A percentile compares a stretch with the other conserved stretches of the same genome.
Conservation (phyloP, 1,139 yeast genomes). For the Candida gigantensis region DNA sequence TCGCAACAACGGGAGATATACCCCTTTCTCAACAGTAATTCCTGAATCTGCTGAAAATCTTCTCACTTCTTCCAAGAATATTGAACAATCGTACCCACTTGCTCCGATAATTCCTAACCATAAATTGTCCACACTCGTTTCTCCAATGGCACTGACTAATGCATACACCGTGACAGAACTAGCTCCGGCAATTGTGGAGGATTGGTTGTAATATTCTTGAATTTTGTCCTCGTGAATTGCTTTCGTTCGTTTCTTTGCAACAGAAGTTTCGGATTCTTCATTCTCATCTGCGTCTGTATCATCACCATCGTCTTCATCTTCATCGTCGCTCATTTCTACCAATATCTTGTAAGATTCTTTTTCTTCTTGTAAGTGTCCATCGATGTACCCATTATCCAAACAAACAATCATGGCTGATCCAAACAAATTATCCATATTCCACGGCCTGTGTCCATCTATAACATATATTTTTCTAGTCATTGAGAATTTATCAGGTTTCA, state of each 20-base stretch:
- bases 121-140: slow-evolving; percentile 56
- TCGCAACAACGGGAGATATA: slow-evolving; percentile 79
- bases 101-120: slow-evolving; percentile 92
- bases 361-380: slow-evolving; percentile 53
- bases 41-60: slow-evolving; percentile 74
- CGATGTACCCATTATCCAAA: slow-evolving; percentile 82
- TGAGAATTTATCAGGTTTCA: neutral
- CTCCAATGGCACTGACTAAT: slow-evolving; percentile 71
- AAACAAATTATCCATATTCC: slow-evolving; percentile 91
- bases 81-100: slow-evolving; percentile 23
- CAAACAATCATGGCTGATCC: slow-evolving; percentile 82
- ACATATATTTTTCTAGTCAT: slow-evolving; percentile 56
- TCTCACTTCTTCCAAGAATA: slow-evolving; percentile 65
- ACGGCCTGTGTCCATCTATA: slow-evolving; percentile 91
- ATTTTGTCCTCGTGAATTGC: slow-evolving; percentile 60
- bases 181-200: slow-evolving; percentile 76
- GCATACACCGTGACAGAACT: slow-evolving; percentile 80
- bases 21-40: slow-evolving; percentile 76
- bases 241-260: slow-evolving; percentile 28
- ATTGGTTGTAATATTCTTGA: slow-evolving; percentile 77
- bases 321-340: slow-evolving; percentile 33
- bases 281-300: slow-evolving; percentile 26
- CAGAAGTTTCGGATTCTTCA: slow-evolving; percentile 36
- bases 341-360: slow-evolving; percentile 56
- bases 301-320: slow-evolving; percentile 22